phyloP scores from a whole-genome alignment of 345 rosid species.

The Eucalyptus cladocalyx region DNA sequence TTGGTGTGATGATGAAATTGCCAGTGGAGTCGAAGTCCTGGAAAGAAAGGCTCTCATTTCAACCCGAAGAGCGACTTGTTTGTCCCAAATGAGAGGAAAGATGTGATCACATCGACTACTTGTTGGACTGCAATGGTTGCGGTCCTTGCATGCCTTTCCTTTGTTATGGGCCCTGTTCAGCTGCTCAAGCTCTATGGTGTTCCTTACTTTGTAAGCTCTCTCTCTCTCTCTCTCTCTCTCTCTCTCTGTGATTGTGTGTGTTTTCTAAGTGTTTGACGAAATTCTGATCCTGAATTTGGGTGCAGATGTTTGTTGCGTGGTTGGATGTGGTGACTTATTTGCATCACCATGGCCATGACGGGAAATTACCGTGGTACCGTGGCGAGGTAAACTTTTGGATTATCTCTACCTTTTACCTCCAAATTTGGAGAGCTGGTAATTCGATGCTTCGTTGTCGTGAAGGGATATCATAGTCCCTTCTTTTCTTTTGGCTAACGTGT shows the following conservation, averaged over 20 bases:
- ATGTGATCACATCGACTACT: slow-evolving; percentile 58
- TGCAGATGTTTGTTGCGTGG: slow-evolving; percentile 72
- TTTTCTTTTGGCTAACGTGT: neutral
- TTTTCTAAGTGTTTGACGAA: neutral
- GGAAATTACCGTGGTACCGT: slow-evolving; percentile 92
- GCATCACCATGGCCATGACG: slow-evolving; percentile 87
- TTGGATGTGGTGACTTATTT: slow-evolving; percentile 79
- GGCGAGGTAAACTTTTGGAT: slow-evolving; percentile 38
- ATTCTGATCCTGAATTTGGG: neutral
- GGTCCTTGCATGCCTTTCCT: slow-evolving; percentile 37
- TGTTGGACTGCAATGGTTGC: slow-evolving; percentile 73
- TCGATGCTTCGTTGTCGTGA: neutral
- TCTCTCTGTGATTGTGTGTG: neutral
- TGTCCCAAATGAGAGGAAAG: slow-evolving; percentile 52
- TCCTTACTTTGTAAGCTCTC: slow-evolving; percentile 47
- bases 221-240: neutral
- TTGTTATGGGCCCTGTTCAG: slow-evolving; percentile 41
- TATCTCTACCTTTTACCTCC: neutral
- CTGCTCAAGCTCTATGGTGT: slow-evolving; percentile 64
- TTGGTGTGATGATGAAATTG: neutral
- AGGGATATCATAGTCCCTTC: neutral
- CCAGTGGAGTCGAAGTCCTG: slow-evolving; percentile 84
- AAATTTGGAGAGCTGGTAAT: neutral
- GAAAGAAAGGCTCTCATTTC: slow-evolving; percentile 85
- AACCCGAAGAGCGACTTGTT: slow-evolving; percentile 73